phyloP scores from a whole-genome alignment of 2,329 filamentous ascomycete species.

The Penicillium aurantiogriseum region DNA sequence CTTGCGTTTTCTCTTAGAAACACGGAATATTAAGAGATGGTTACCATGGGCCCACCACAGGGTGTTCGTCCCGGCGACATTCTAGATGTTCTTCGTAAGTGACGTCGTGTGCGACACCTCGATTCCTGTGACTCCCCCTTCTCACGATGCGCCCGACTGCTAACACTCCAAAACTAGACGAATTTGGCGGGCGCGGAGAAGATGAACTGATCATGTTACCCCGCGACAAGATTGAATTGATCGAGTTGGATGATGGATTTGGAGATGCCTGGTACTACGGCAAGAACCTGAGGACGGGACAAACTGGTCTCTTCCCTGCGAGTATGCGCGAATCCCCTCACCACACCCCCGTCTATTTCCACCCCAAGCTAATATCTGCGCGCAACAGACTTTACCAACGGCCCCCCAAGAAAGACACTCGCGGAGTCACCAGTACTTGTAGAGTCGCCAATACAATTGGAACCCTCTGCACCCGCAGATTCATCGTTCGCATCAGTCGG shows the following conservation, averaged over 20 bases:
- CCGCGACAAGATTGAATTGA: constrained; percentile 63
- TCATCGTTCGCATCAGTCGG: constrained; percentile 27
- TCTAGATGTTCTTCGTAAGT: constrained; percentile 48
- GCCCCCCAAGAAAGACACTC: background rate
- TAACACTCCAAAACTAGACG: constrained; percentile 58
- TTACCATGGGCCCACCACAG: constrained; percentile 30
- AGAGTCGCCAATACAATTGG: constrained; percentile 15
- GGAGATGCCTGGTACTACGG: constrained; percentile 65
- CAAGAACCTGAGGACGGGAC: constrained; percentile 43
- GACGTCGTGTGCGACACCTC: constrained; percentile 9
- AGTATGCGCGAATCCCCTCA: constrained; percentile 32
- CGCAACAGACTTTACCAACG: constrained; percentile 21
- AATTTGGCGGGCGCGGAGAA: constrained; percentile 85
- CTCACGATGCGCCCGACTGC: constrained; percentile 9
- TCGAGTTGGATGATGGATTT: constrained; percentile 66
- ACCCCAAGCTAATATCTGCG: background rate
- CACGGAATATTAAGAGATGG: constrained; percentile 11
- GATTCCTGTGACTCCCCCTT: background rate
- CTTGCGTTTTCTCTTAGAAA: constrained; percentile 20
- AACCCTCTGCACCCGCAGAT: constrained; percentile 16
- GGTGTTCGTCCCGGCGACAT: constrained; percentile 43
- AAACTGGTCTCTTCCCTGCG: constrained; percentile 50
- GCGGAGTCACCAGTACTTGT: constrained; percentile 8
- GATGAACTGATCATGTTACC: constrained; percentile 89
- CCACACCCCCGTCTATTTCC: background rate